Percentiles rank a stretch among this genome's conserved stretches.
phyloP scores from a whole-genome alignment of 148 eudicot genomes.

The Salicornia ramosissima region DNA sequence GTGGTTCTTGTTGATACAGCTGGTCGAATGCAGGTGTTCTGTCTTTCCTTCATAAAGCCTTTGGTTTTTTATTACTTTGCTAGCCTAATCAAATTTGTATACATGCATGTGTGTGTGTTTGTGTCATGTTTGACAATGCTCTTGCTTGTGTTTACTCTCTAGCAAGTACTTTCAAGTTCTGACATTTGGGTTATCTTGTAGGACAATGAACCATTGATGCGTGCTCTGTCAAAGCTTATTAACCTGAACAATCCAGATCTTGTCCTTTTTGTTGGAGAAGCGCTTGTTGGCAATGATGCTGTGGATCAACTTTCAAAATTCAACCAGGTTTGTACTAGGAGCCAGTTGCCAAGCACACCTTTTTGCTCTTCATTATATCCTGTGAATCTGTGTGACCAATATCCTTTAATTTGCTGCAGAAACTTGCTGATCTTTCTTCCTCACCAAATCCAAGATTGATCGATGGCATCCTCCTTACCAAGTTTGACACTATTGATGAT shows the following conservation, averaged over 20 bases:
- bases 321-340: conserved; percentile 53
- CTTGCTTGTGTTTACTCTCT: not conserved
- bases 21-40: conserved; percentile 92
- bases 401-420: conserved; percentile 46
- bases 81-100: not conserved
- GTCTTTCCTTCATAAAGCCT: not conserved
- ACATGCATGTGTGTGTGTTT: not conserved
- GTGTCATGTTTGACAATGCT: not conserved
- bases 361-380: not conserved
- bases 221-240: conserved; percentile 87
- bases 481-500: conserved; percentile 94
- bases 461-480: conserved; percentile 94
- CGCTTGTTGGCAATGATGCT: conserved; percentile 94
- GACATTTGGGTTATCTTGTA: conserved; percentile 25
- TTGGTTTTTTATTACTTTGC: not conserved
- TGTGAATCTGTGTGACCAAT: conserved; percentile 2
- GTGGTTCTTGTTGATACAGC: conserved; percentile 99
- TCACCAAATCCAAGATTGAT: conserved; percentile 83
- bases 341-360: not conserved
- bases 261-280: conserved; percentile 95
- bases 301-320: conserved; percentile 92
- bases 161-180: not conserved
- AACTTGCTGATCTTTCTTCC: conserved; percentile 75
- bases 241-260: conserved; percentile 83
- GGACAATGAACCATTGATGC: conserved; percentile 98